Percentiles rank a stretch among this genome's conserved stretches.
Conservation (phyloP, 2,329 filamentous ascomycete species). For the Blastomyces gilchristii region DNA sequence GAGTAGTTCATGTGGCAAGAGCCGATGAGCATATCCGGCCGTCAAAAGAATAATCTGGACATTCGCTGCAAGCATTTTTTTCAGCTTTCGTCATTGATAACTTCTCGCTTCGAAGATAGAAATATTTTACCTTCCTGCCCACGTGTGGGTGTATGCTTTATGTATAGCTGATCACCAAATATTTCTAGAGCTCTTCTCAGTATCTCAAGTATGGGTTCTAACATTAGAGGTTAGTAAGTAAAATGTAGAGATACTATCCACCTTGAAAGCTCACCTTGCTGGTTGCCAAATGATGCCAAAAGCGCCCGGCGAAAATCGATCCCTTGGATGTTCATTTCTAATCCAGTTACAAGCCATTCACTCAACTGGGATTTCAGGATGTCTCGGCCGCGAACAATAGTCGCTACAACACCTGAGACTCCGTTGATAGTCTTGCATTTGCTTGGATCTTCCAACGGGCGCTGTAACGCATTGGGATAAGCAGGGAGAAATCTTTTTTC, state of each 20-base stretch:
- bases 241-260: not conserved
- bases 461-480: conserved; percentile 12
- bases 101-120: not conserved
- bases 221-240: conserved; percentile 3
- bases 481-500: conserved; percentile 32
- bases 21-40: conserved; percentile 63
- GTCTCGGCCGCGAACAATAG: conserved; percentile 41
- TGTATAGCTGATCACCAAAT: conserved; percentile 79
- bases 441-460: conserved; percentile 6
- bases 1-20: conserved; percentile 54
- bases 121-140: conserved; percentile 67
- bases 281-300: conserved; percentile 47
- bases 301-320: conserved; percentile 58
- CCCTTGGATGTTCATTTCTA: conserved; percentile 55
- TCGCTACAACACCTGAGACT: conserved; percentile 47
- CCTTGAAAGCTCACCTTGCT: conserved; percentile 33
- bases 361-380: conserved; percentile 46
- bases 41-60: conserved; percentile 67
- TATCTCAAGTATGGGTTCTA: conserved; percentile 32
- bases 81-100: not conserved
- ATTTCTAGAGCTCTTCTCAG: conserved; percentile 54
- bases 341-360: conserved; percentile 55
- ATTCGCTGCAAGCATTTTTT: conserved; percentile 48
- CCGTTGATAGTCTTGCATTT: conserved; percentile 40
- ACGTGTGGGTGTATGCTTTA: conserved; percentile 71